A percentile compares a stretch with the other conserved stretches of the same genome.
Evolutionary conservation across 2,329 filamentous ascomycete species (phyloP).

Genomic region (Phaeosphaeriaceae sp.): DNA sequence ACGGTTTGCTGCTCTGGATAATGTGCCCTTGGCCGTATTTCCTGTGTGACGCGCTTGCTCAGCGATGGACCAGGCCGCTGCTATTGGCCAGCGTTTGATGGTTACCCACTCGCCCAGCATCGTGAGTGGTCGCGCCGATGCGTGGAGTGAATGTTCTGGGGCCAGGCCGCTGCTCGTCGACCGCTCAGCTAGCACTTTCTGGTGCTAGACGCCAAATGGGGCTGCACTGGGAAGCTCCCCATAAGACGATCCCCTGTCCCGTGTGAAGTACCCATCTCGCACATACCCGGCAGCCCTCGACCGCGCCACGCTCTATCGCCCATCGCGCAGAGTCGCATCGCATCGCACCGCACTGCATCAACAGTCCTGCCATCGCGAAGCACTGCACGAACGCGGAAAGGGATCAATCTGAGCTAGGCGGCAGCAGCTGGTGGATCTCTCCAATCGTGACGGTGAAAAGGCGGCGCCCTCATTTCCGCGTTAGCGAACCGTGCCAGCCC

Average conservation of each 20-base stretch:
- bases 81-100: conserved; percentile 16
- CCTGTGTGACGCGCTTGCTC: conserved; percentile 11
- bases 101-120: conserved; percentile 18
- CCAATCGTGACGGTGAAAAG: conserved; percentile 31
- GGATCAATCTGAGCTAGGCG: neutral
- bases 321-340: conserved; percentile 9
- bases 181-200: conserved; percentile 25
- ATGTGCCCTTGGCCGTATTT: conserved; percentile 14
- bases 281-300: neutral
- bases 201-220: conserved; percentile 32
- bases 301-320: conserved; percentile 8
- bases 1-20: conserved; percentile 10
- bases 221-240: conserved; percentile 21
- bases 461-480: conserved; percentile 45
- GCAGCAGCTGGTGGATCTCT: conserved; percentile 6
- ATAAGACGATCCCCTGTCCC: conserved; percentile 34
- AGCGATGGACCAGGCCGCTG: conserved; percentile 7
- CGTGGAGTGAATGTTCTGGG: conserved; percentile 25
- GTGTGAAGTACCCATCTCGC: neutral
- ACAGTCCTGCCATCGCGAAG: conserved; percentile 12
- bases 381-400: neutral
- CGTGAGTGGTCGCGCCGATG: conserved; percentile 12
- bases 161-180: conserved; percentile 29
- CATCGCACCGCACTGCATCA: conserved; percentile 16
- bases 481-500: conserved; percentile 42